Evolutionary conservation across 495 filamentous ascomycete genomes (phyloP).

Genomic region (Penicillium alfredii): DNA sequence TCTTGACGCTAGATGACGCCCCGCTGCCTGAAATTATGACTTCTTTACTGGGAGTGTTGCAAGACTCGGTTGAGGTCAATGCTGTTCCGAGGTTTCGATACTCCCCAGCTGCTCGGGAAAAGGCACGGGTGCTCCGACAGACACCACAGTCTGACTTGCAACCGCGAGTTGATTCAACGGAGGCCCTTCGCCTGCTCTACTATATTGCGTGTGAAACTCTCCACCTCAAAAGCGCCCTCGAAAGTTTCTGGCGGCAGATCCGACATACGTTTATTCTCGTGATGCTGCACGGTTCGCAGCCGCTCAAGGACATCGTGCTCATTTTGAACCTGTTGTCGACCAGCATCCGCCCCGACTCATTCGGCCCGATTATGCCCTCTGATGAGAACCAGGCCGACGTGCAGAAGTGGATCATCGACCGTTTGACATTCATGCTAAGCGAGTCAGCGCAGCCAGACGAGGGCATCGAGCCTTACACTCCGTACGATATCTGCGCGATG

Average conservation of each 20-base stretch:
- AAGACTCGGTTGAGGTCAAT: conserved; percentile 52
- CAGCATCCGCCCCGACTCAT: conserved; percentile 49
- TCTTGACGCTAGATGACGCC: conserved; percentile 46
- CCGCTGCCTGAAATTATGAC: conserved; percentile 45
- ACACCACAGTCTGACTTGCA: conserved; percentile 43
- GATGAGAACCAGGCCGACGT: conserved; percentile 47
- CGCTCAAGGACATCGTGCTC: conserved; percentile 51
- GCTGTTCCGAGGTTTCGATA: conserved; percentile 47
- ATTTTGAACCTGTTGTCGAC: conserved; percentile 54
- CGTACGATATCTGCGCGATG: conserved; percentile 48
- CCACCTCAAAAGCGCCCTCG: conserved; percentile 33
- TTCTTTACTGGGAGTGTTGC: conserved; percentile 48
- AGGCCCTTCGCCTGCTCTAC: conserved; percentile 53
- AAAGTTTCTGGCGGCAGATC: conserved; percentile 55
- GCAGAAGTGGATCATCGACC: conserved; percentile 56
- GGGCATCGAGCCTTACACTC: conserved; percentile 42
- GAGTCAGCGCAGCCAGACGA: conserved; percentile 47
- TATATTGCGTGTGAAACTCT: conserved; percentile 48
- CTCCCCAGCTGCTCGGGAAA: conserved; percentile 37
- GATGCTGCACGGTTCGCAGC: conserved; percentile 55
- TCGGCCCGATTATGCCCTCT: conserved; percentile 53
- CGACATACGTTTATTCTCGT: conserved; percentile 59
- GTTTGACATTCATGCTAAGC: conserved; percentile 53
- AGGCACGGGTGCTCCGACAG: conserved; percentile 29
- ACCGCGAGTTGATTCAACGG: conserved; percentile 47